Conservation (phyloP, 176 grass and related monocot genomes). For the Juncus inflexus region DNA sequence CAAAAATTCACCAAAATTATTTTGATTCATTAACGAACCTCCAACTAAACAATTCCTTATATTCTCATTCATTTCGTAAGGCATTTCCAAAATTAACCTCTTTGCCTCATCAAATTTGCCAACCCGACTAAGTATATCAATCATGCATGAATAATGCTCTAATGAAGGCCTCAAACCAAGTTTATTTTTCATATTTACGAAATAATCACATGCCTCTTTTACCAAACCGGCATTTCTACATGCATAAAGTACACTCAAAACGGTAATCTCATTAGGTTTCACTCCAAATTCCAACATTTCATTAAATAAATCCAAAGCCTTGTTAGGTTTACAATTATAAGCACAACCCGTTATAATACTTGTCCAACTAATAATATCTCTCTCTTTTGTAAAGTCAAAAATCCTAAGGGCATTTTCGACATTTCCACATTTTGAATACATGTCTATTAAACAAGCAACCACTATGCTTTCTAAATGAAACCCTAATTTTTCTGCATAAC, state of each 20-base stretch:
- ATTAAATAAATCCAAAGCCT: constrained; percentile 29
- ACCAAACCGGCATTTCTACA: constrained; percentile 41
- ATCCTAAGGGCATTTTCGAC: constrained; percentile 28
- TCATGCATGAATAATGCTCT: constrained; percentile 39
- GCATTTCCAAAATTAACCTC: constrained; percentile 29
- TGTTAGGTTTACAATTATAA: constrained; percentile 27
- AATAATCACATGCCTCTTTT: constrained; percentile 24
- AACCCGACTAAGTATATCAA: constrained; percentile 35
- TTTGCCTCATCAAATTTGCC: constrained; percentile 28
- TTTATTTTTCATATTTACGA: constrained; percentile 28
- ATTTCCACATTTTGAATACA: constrained; percentile 42
- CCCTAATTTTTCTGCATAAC: constrained; percentile 22
- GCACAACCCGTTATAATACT: constrained; percentile 36
- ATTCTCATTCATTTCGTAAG: constrained; percentile 19
- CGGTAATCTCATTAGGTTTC: constrained; percentile 31
- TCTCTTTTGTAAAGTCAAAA: constrained; percentile 18
- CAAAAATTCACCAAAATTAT: constrained; percentile 2
- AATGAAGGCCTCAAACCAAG: constrained; percentile 23
- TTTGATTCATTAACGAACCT: constrained; percentile 14
- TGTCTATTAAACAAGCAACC: constrained; percentile 31
- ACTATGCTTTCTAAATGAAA: constrained; percentile 29
- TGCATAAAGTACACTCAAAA: constrained; percentile 35
- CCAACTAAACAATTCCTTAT: constrained; percentile 19
- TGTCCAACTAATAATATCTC: constrained; percentile 34
- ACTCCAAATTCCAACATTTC: constrained; percentile 35